These are phyloP conservation scores for Tuber borchii DNA, from an alignment of 495 filamentous ascomycete genomes.

Conservation along the genomic window DNA sequence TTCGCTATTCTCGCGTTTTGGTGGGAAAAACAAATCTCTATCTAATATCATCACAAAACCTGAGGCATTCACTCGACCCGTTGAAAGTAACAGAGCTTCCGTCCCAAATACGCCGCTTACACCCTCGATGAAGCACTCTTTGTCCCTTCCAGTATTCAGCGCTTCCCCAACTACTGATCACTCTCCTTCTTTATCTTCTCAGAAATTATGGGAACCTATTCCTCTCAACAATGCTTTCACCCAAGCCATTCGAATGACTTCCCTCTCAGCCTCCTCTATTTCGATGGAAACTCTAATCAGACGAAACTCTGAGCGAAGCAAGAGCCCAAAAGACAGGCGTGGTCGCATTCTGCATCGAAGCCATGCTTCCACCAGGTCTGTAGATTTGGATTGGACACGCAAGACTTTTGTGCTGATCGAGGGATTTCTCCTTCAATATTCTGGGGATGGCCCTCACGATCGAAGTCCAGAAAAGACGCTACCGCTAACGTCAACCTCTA, in stretches of 20 bases:
- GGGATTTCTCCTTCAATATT: conserved; percentile 81
- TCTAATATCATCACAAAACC: conserved; percentile 38
- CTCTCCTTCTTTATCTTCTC: conserved; percentile 18
- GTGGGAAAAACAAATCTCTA: conserved; percentile 36
- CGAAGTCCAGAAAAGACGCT: conserved; percentile 81
- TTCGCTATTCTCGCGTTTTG: conserved; percentile 40
- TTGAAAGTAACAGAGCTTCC: conserved; percentile 32
- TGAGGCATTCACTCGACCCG: conserved; percentile 16
- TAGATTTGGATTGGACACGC: conserved; percentile 67
- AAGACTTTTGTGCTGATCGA: conserved; percentile 80
- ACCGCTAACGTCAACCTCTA: conserved; percentile 73
- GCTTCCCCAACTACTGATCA: conserved; percentile 15
- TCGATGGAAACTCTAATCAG: conserved; percentile 59
- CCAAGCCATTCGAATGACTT: conserved; percentile 60
- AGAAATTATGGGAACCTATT: conserved; percentile 45
- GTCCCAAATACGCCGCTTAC: conserved; percentile 36
- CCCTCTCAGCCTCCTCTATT: conserved; percentile 50
- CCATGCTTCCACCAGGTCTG: conserved; percentile 54
- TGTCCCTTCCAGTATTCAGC: conserved; percentile 29
- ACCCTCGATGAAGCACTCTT: conserved; percentile 25
- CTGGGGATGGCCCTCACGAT: conserved; percentile 71
- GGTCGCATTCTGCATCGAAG: conserved; percentile 48
- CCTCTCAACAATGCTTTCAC: conserved; percentile 88
- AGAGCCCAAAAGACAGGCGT: conserved; percentile 38
- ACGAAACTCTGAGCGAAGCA: conserved; percentile 45